A percentile compares a stretch with the other conserved stretches of the same genome.
Evolutionary conservation across 345 rosid species (phyloP).

Genomic region (Clarkia xantiana): DNA sequence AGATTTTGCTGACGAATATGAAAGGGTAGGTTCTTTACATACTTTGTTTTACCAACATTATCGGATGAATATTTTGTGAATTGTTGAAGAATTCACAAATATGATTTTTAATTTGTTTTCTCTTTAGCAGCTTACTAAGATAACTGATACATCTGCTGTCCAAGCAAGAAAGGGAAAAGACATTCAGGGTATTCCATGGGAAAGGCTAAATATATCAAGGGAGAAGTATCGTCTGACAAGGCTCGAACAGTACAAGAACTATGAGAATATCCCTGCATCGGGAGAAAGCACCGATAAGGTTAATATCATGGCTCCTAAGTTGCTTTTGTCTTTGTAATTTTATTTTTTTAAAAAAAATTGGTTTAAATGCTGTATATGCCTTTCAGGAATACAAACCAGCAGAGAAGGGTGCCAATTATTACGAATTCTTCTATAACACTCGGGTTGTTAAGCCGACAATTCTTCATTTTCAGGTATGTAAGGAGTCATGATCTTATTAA

Average conservation of each 20-base stretch:
- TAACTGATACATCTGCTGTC: slow-evolving; percentile 37
- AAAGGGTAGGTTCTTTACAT: too few relatives aligned
- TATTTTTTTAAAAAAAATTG: too few relatives aligned
- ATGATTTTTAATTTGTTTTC: too few relatives aligned
- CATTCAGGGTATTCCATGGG: slow-evolving; percentile 72
- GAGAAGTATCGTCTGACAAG: slow-evolving; percentile 45
- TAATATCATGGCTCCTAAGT: background rate
- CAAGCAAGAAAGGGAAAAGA: slow-evolving; percentile 52
- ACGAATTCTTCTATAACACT: slow-evolving; percentile 10
- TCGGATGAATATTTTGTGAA: too few relatives aligned
- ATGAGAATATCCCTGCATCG: slow-evolving; percentile 33
- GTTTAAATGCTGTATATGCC: background rate
- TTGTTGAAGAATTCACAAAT: too few relatives aligned
- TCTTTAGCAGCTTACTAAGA: slow-evolving; percentile 20
- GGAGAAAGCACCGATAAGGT: slow-evolving; percentile 36
- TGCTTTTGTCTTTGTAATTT: too few relatives aligned
- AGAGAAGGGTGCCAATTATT: slow-evolving; percentile 13
- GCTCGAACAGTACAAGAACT: slow-evolving; percentile 55
- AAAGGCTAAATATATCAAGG: slow-evolving; percentile 34
- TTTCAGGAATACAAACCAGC: slow-evolving; percentile 9
- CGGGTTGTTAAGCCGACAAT: slow-evolving; percentile 13
- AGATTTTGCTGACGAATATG: too few relatives aligned
- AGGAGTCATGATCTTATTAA: background rate
- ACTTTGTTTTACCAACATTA: too few relatives aligned
- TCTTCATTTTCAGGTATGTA: slow-evolving; percentile 14